A percentile compares a stretch with the other conserved stretches of the same genome.
These are phyloP conservation scores for Garcia nutans DNA, from an alignment of 345 rosid genomes.

Conservation along the genomic window DNA sequence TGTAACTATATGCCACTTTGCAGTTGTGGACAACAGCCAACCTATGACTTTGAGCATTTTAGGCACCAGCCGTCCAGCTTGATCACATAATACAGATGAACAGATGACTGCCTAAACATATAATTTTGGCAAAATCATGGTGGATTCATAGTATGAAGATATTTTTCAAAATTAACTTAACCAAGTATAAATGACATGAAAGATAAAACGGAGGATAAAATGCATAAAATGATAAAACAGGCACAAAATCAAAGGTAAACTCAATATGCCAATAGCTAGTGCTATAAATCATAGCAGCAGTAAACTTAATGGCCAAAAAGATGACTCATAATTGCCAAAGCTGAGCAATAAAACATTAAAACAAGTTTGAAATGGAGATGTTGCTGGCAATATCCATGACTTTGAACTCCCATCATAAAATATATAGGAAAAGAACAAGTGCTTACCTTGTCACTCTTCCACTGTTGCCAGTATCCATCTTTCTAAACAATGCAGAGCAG, in stretches of 20 bases:
- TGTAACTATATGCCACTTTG: not conserved
- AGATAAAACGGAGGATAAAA: not conserved
- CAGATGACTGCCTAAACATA: not conserved
- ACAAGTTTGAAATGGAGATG: not conserved
- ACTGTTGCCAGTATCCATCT: conserved; percentile 52
- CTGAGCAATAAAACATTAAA: not conserved
- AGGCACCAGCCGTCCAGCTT: too few species aligned
- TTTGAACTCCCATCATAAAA: not conserved
- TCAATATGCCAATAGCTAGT: not conserved
- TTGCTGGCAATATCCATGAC: not conserved
- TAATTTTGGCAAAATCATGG: not conserved
- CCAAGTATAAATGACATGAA: not conserved
- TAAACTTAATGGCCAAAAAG: not conserved
- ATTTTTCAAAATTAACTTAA: not conserved
- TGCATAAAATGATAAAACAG: too few species aligned
- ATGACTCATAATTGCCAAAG: not conserved
- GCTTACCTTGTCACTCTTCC: conserved; percentile 76
- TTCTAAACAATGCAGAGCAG: conserved; percentile 63
- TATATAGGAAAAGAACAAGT: not conserved
- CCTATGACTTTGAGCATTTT: too few species aligned
- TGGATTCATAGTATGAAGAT: not conserved
- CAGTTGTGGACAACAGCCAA: too few species aligned
- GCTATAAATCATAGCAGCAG: not conserved
- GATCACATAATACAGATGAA: not conserved
- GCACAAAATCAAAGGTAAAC: too few species aligned